Percentiles rank a stretch among this genome's conserved stretches.
These are phyloP conservation scores for Candida berthetii DNA, from an alignment of 805 yeast genomes.

Conservation along the genomic window DNA sequence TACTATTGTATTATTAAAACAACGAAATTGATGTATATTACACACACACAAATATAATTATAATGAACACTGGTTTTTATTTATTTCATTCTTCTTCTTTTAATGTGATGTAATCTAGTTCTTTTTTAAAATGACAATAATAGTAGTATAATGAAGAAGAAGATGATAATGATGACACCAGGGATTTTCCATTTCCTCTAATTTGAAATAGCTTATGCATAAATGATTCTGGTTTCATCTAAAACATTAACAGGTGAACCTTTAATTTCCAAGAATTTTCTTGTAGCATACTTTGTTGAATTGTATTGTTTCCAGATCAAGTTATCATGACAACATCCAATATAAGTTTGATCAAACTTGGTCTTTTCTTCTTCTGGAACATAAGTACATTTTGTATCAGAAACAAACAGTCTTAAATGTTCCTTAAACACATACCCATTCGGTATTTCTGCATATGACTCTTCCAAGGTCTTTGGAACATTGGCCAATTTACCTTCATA, in stretches of 20 bases:
- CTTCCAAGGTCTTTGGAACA: conserved; percentile 34
- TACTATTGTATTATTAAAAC: no score
- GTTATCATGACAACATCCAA: conserved; percentile 36
- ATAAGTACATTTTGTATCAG: conserved; percentile 28
- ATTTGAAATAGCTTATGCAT: background rate
- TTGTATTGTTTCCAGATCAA: conserved; percentile 32
- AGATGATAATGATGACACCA: no score
- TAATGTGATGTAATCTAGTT: no score
- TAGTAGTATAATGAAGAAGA: no score
- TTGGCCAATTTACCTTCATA: conserved; percentile 53
- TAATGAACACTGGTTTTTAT: no score
- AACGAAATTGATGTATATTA: no score
- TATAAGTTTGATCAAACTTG: conserved; percentile 26
- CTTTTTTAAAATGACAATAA: no score
- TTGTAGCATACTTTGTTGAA: conserved; percentile 22
- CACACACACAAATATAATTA: no score
- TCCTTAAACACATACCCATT: conserved; percentile 24
- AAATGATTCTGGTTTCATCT: conserved; percentile 15
- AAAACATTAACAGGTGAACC: conserved; percentile 13
- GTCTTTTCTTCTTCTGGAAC: conserved; percentile 34
- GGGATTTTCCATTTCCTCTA: no score
- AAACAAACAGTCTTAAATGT: conserved; percentile 32
- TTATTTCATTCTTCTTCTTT: no score
- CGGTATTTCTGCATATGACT: conserved; percentile 29
- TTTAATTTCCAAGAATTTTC: conserved; percentile 9